A percentile compares a stretch with the other conserved stretches of the same genome.
phyloP scores from a whole-genome alignment of 2,329 filamentous ascomycete genomes.

The Colletotrichum costaricense region DNA sequence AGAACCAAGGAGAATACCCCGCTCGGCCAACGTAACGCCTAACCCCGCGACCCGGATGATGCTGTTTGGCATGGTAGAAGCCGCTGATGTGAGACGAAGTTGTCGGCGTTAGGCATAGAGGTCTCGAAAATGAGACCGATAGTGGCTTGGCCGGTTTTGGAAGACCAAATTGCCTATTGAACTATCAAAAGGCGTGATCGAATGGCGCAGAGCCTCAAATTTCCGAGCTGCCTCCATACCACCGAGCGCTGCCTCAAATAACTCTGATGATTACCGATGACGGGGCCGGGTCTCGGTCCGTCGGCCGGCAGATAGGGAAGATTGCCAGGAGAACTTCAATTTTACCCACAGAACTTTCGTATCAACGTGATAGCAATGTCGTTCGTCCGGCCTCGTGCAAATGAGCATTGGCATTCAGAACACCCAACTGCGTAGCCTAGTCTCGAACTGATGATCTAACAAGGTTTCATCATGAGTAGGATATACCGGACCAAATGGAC shows the following conservation, averaged over 20 bases:
- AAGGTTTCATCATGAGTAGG: neutral
- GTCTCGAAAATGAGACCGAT: neutral
- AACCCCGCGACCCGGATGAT: conserved; percentile 5
- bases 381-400: neutral
- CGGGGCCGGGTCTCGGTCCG: neutral
- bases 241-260: neutral
- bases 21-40: conserved; percentile 14
- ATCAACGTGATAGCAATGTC: neutral
- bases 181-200: neutral
- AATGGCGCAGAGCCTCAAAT: neutral
- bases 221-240: neutral
- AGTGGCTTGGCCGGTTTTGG: neutral
- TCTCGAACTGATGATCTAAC: neutral
- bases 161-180: neutral
- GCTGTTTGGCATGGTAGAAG: neutral
- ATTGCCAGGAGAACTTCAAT: neutral
- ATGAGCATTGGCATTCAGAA: neutral
- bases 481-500: no score
- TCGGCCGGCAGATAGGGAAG: neutral
- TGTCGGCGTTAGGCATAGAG: neutral
- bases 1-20: conserved; percentile 7
- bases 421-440: neutral
- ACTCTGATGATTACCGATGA: neutral
- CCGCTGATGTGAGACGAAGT: neutral
- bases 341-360: neutral